Percentiles rank a stretch among this genome's conserved stretches.
These are phyloP conservation scores for Hypericum perforatum DNA, from an alignment of 345 rosid species.

Conservation along the genomic window DNA sequence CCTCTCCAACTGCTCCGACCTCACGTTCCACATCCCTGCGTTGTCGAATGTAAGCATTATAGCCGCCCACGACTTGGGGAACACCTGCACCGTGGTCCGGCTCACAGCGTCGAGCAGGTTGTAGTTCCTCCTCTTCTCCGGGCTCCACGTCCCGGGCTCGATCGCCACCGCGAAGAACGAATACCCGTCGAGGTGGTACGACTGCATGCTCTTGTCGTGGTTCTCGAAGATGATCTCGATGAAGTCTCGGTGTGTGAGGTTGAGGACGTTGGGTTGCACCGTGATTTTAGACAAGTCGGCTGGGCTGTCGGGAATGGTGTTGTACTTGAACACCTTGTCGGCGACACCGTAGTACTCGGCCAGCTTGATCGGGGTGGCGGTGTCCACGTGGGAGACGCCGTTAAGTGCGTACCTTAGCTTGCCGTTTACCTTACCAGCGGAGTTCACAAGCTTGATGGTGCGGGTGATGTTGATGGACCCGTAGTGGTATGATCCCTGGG, in stretches of 20 bases:
- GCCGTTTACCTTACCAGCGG: background rate
- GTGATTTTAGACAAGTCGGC: too few species aligned
- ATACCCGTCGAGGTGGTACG: too few species aligned
- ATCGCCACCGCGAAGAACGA: too few species aligned
- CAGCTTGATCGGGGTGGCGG: background rate
- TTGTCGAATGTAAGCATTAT: constrained; percentile 4
- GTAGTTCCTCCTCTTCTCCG: constrained; percentile 6
- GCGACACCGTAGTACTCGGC: constrained; percentile 1
- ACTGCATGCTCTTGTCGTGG: too few species aligned
- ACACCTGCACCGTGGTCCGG: constrained; percentile 3
- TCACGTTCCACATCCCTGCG: constrained; percentile 2
- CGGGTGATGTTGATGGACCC: background rate
- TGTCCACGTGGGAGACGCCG: constrained; percentile 3
- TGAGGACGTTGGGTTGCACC: too few species aligned
- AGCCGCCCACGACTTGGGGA: constrained; percentile 1
- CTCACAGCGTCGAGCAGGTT: constrained; percentile 1
- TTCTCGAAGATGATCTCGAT: too few species aligned
- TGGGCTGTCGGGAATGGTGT: constrained; percentile 2
- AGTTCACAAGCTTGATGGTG: constrained; percentile 2
- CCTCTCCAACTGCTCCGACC: constrained; percentile 2
- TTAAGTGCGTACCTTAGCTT: constrained; percentile 1
- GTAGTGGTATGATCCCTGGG: constrained; percentile 3
- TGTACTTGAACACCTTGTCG: background rate
- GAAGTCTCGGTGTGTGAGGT: too few species aligned
- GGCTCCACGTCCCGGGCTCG: background rate